Conservation (phyloP, 176 grass and related monocot genomes). For the Oryza meridionalis region DNA sequence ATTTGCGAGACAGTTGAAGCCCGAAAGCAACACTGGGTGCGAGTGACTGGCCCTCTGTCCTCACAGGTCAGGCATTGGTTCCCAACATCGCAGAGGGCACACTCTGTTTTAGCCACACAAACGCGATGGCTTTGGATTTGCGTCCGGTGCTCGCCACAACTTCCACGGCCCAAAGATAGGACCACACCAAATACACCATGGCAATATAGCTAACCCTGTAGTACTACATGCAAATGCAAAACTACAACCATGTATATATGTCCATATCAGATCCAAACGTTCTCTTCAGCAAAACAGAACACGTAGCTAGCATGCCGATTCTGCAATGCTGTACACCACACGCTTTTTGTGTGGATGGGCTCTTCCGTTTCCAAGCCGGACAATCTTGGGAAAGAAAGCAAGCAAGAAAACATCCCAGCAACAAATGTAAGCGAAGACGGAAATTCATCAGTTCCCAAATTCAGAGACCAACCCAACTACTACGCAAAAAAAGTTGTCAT, state of each 20-base stretch:
- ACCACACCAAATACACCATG: not conserved
- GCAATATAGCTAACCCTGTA: not conserved
- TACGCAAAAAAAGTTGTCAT: constrained; percentile 32
- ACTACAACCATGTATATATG: not conserved
- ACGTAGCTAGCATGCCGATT: not conserved
- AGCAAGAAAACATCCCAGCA: not conserved
- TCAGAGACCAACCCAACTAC: not conserved
- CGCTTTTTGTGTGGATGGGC: constrained; percentile 28
- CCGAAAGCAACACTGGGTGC: not conserved
- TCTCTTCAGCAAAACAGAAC: not conserved
- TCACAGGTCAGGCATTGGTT: not conserved
- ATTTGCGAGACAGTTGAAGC: not conserved
- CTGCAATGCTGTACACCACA: constrained; percentile 16
- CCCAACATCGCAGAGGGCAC: not conserved
- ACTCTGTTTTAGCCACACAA: not conserved
- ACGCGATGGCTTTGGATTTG: not conserved
- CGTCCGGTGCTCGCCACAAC: constrained; percentile 3
- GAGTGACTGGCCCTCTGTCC: not conserved
- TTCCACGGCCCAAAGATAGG: not conserved
- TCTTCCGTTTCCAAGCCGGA: not conserved
- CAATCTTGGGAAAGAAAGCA: not conserved
- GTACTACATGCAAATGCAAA: not conserved
- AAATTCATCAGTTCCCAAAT: not conserved
- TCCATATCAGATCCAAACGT: not conserved
- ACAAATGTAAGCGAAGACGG: not conserved